Evolutionary conservation across 176 grass and related monocot genomes (phyloP).

Genomic region (Cenchrus americanus): DNA sequence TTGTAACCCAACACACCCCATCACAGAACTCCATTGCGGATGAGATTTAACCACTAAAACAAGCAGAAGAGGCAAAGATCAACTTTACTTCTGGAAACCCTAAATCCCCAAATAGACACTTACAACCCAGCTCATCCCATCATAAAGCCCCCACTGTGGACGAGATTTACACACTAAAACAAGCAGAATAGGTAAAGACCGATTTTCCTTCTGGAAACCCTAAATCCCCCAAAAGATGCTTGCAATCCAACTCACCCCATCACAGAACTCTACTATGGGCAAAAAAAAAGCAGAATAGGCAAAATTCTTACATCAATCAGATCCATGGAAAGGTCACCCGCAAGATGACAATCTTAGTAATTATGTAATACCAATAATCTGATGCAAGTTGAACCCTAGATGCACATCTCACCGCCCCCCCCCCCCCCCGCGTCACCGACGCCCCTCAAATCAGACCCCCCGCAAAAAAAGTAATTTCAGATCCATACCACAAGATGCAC

Average conservation of each 20-base stretch:
- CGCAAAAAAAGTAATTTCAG: not conserved
- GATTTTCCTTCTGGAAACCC: not conserved
- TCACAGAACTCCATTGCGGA: not conserved
- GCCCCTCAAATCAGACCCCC: not conserved
- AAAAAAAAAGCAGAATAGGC: not conserved
- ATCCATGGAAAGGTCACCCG: not conserved
- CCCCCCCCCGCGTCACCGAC: too few species aligned
- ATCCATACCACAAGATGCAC: constrained; percentile 47
- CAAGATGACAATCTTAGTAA: not conserved
- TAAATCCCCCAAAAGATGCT: not conserved
- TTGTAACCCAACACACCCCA: not conserved
- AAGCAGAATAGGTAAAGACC: too few species aligned
- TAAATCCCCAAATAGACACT: not conserved
- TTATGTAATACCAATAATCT: not conserved
- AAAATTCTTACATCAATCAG: constrained; percentile 16
- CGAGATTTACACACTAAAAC: not conserved
- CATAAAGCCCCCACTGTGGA: not conserved
- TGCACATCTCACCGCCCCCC: not conserved
- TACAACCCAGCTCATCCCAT: not conserved
- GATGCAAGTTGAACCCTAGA: constrained; percentile 33
- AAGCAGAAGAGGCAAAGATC: not conserved
- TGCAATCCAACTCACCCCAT: not conserved
- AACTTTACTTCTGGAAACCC: not conserved
- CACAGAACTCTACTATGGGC: not conserved
- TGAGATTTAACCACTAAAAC: not conserved